Evolutionary conservation across 2,329 filamentous ascomycete genomes (phyloP).

Genomic region (Beauveria australis): DNA sequence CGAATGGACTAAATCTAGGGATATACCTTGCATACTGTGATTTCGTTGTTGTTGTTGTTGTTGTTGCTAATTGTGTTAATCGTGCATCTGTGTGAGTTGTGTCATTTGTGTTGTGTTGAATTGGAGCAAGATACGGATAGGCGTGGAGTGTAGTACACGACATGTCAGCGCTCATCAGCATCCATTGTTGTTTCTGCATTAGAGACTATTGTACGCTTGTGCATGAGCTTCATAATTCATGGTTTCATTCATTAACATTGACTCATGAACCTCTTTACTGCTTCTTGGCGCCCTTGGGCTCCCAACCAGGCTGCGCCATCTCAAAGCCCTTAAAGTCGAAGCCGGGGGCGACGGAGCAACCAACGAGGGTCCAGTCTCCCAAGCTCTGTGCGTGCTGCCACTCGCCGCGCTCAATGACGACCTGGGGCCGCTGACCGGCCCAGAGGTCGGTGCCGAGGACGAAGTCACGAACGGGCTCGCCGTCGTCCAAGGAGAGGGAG

Average conservation of each 20-base stretch:
- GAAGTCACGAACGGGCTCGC: slow-evolving; percentile 24
- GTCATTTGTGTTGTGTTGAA: too few species aligned
- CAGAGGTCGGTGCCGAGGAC: slow-evolving; percentile 37
- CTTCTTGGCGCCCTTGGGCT: slow-evolving; percentile 17
- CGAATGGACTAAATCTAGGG: not conserved
- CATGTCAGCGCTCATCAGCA: not conserved
- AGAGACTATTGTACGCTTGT: not conserved
- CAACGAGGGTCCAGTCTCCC: slow-evolving; percentile 42
- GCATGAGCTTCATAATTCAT: not conserved
- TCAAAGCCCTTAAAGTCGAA: slow-evolving; percentile 22
- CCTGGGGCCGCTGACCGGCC: slow-evolving; percentile 33
- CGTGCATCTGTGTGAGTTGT: too few species aligned
- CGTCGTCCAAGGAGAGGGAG: slow-evolving; percentile 36
- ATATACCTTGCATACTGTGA: too few species aligned
- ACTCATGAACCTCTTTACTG: not conserved
- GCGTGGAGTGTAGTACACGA: not conserved
- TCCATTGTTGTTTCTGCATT: not conserved
- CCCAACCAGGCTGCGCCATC: slow-evolving; percentile 24
- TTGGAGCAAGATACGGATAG: too few species aligned
- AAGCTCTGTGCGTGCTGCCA: slow-evolving; percentile 40
- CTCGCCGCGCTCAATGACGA: slow-evolving; percentile 29
- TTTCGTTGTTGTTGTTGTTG: too few species aligned
- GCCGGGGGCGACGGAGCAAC: slow-evolving; percentile 22
- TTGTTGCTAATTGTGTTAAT: too few species aligned
- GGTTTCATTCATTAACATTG: not conserved